Base-by-base conservation (phyloP, 768 basidiomycete genomes). In the Amanita subjunquillea region DNA sequence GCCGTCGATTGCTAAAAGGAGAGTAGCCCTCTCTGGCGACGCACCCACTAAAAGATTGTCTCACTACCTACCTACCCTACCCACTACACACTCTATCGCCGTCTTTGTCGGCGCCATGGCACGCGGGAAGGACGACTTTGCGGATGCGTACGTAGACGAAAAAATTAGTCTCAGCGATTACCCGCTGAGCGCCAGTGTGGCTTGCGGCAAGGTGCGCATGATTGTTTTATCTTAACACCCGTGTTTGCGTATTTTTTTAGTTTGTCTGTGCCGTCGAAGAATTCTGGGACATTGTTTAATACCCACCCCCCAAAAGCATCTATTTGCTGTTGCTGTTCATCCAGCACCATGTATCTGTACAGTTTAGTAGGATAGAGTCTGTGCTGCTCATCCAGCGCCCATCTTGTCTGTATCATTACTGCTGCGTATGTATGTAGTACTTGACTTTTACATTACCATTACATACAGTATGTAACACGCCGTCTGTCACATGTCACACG, bases 31-130 rank as follows among this genome's bases (percentile, higher is more conserved):
- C 10, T 96, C 94, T 4, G 91, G 91, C 41, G 94, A 99, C 60
- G 85, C 93, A 2, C 86, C 80, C 7, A 87, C 84, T 2, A 74
- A 87, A 56, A 77, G 87, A 41, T 71, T 98, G 43, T 91, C 91
- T 1, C 73, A 78, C 53, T 97, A 91, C 71, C 72, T 99, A 42
- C 85, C 85, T 0, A 89, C 84, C 0, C 69, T 98, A 5, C 93
- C 94, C 0, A 77, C 85, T 51, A 88, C 90, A 4, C 91, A 97
- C 61, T 85, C 86, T 36, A 72, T 99, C 50, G 93, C 91, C 15
- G 88, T 99, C 51, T 96, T 97, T 60, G 93, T 99, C 52, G 95
- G 95, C 46, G 96, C 95, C 20, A 99, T 99, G 95, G 95, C 95
- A 5, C 77, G 95, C 54, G 95, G 95, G 9, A 83, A 79, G 48